Base-by-base conservation (phyloP, 2,329 filamentous ascomycete genomes). In the Penicillium sclerotiorum region DNA sequence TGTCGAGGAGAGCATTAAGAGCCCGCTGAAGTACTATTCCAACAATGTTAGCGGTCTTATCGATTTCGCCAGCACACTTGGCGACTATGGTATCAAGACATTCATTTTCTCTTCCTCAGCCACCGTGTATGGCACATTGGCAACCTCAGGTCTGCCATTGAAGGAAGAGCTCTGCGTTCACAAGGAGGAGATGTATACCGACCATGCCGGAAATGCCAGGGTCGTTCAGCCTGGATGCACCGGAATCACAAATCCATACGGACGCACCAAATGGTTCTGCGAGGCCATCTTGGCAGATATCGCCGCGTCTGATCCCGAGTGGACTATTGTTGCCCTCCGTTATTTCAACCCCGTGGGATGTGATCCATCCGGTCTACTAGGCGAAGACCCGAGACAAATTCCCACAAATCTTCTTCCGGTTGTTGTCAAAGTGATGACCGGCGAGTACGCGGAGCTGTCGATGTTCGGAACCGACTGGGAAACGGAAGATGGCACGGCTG, bases 291-390 rank as follows among this genome's bases (percentile, higher is more conserved):
- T 87, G 12, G 80, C 81, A 12, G 85, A 87, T 61, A 68, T 84
- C 33, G 83, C 82, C 12, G 69, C 73, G 15, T 79, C 84, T 3
- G 82, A 87, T 63, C 77, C 82, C 5, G 75, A 78, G 20, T 86
- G 83, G 82, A 79, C 78, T 13, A 83, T 86, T 56, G 81, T 83
- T 27, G 81, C 82, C 4, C 73, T 87, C 22, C 77, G 84, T 23
- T 87, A 87, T 68, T 87, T 87, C 72, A 87, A 87, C 55, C 85
- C 84, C 1, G 80, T 86, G 45, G 84, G 85, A 7, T 86, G 83
- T 64, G 82, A 87, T 61, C 73, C 81, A 21, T 85, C 82, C 3
- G 85, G 84, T 13, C 70, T 85, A 6, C 72, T 87, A 9, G 82
- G 84, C 15, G 85, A 87, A 69, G 81, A 86, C 63, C 84, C 85